Base-by-base conservation (phyloP, 2,329 filamentous ascomycete species). In the Xylariaceae sp. region DNA sequence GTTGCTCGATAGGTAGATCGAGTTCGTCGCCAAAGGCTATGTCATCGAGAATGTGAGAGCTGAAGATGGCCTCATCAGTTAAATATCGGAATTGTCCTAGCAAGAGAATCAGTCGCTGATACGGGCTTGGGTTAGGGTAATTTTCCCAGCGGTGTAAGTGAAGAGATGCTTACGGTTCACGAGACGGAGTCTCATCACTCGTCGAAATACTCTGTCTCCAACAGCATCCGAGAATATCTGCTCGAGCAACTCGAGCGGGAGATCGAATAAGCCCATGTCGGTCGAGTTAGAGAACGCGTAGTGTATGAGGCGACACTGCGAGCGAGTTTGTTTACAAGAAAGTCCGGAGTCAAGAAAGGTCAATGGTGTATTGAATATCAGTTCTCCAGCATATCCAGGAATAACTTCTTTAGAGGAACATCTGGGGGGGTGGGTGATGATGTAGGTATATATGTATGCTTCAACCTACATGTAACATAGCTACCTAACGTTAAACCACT, bases 131-230 rank as follows among this genome's bases (percentile, higher is more conserved):
- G 21, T 24, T 24, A 7, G 21, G 7, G 11, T 24, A 24, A 24
- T n/a, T n/a, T n/a, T n/a, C n/a, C n/a, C n/a, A n/a, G n/a, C n/a
- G n/a, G 4, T 16, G 24, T 27, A 24, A 28, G 27, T 11, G 14
- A 9, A 6, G 17, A 26, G 36, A 34, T 9, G 44, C 46, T 38
- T n/a, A 49, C 46, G 34, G 34, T 31, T 49, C 4, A 49, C 46
- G 26, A 47, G 44, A 23, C 46, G 44, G 21, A 49, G 46, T 21
- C 46, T 47, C 46, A 49, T 49, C n/a, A 47, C 44, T 38, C 46
- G 46, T 36, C 47, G 47, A 13, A 49, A 49, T 1, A 34, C 47
- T 13, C 46, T 43, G 16, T 47, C 46, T n/a, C 47, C 44, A 27
- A 49, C 39, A 11, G 46, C 46, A 38, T 47, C 34, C 23, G 35